phyloP scores from a whole-genome alignment of 2,329 filamentous ascomycete species.

The Cladosporium sp. region DNA sequence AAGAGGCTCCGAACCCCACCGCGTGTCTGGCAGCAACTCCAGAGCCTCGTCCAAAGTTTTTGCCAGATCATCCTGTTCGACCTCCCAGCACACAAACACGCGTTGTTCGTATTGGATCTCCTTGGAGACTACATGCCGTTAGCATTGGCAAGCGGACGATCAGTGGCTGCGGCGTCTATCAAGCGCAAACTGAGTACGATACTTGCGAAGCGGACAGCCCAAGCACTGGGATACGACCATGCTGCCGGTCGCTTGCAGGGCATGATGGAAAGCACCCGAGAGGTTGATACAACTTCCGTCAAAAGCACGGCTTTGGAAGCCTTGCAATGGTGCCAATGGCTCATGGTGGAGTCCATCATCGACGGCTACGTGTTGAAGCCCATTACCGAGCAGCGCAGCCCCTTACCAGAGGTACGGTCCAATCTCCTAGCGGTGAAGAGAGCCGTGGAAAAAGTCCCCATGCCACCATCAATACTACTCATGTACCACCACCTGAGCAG shows the following conservation, averaged over 20 bases:
- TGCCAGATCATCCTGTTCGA: conserved; percentile 5
- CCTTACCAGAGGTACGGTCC: background rate
- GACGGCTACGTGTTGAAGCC: conserved; percentile 12
- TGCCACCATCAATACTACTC: background rate
- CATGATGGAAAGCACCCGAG: background rate
- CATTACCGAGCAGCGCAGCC: background rate
- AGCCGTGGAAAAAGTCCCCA: background rate
- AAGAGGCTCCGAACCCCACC: background rate
- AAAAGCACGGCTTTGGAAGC: background rate
- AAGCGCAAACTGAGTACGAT: conserved; percentile 12
- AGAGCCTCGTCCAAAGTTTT: background rate
- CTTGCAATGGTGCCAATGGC: conserved; percentile 7
- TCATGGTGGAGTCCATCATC: conserved; percentile 9
- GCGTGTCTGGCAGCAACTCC: background rate
- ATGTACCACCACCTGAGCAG: conserved; percentile 11
- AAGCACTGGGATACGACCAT: conserved; percentile 4
- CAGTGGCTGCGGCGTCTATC: conserved; percentile 12
- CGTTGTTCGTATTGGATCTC: conserved; percentile 9
- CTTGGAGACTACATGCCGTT: conserved; percentile 14
- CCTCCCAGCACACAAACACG: conserved; percentile 4
- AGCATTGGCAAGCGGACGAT: conserved; percentile 4
- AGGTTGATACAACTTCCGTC: background rate
- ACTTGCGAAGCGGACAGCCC: conserved; percentile 9
- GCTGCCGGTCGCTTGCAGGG: background rate
- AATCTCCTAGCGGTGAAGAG: background rate